Base-by-base conservation (phyloP, 306 rosid genomes). In the Morella rubra region DNA sequence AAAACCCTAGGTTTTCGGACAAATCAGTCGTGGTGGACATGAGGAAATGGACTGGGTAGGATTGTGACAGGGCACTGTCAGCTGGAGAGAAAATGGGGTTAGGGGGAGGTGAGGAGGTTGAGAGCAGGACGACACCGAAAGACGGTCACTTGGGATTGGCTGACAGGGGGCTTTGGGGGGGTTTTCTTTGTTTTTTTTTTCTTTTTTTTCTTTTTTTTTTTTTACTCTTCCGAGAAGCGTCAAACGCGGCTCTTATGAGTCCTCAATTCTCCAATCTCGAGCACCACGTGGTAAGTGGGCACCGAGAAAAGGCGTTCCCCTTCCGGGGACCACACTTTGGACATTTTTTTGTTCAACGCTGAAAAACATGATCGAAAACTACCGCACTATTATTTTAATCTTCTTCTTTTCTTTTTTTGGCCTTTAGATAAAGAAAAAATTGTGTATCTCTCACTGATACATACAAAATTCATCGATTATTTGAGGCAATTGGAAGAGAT, bases 221-320 rank as follows among this genome's bases (percentile, higher is more conserved):
- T 1, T 40, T 9, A 16, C 20, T 14, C 41, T 41, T 42, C 41
- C n/a, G 44, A 53, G 80, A 77, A 77, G 76, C 84, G 81, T 75
- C 88, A 84, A 87, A 85, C 83, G 87, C 82, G 84, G 85, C 90
- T 72, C 81, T 73, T 59, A 67, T 37, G 73, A 74, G 65, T 65
- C 73, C 74, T 52, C 50, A 82, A 76, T 83, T 74, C 78, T 81
- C 77, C 72, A 85, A 37, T 81, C 76, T 85, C 80, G 84, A 84
- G 86, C 89, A 87, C 87, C 95, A 90, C 97, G 97, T 91, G 97
- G 87, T 85, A 65, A 85, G 91, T 89, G 87, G 85, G 80, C 53
- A 76, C 81, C 77, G 18, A 76, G 70, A 52, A 82, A 73, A 82
- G 79, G 86, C 62, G 13, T 53, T 72, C 69, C 19, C 61, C 14